Conservation (phyloP, 768 basidiomycete species). For the Tricholoma terreum region DNA sequence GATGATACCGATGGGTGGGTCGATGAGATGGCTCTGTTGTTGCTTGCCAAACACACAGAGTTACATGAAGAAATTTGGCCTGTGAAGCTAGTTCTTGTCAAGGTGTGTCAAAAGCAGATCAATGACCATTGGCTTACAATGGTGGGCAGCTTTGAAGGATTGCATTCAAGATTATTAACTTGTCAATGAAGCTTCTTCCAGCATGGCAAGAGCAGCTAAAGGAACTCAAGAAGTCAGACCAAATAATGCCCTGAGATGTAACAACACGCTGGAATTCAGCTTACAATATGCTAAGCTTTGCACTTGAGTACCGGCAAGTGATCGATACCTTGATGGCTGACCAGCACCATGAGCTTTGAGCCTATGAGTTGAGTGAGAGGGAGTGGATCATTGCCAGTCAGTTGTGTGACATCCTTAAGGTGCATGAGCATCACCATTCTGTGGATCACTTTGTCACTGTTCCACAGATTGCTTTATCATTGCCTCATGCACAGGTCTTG, state of each 20-base stretch:
- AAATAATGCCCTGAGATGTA: slow-evolving; percentile 28
- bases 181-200: slow-evolving; percentile 20
- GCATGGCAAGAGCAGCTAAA: slow-evolving; percentile 9
- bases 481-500: neutral
- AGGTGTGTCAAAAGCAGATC: slow-evolving; percentile 11
- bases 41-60: neutral
- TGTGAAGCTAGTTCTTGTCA: slow-evolving; percentile 17
- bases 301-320: neutral
- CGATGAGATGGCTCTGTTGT: slow-evolving; percentile 1
- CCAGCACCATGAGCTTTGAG: neutral
- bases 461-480: neutral
- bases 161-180: slow-evolving; percentile 3
- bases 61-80: slow-evolving; percentile 5
- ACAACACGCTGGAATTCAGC: slow-evolving; percentile 13
- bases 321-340: neutral
- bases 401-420: neutral
- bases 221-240: slow-evolving; percentile 1
- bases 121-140: neutral
- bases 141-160: neutral
- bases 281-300: neutral
- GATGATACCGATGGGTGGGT: slow-evolving; percentile 5
- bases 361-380: neutral
- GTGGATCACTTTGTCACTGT: too few species aligned
- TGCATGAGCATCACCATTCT: neutral
- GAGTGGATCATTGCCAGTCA: neutral